Evolutionary conservation across 495 filamentous ascomycete species (phyloP), one percentile per base, ranked within the genome.

Genomic region (Evansstolkia leycettana): DNA sequence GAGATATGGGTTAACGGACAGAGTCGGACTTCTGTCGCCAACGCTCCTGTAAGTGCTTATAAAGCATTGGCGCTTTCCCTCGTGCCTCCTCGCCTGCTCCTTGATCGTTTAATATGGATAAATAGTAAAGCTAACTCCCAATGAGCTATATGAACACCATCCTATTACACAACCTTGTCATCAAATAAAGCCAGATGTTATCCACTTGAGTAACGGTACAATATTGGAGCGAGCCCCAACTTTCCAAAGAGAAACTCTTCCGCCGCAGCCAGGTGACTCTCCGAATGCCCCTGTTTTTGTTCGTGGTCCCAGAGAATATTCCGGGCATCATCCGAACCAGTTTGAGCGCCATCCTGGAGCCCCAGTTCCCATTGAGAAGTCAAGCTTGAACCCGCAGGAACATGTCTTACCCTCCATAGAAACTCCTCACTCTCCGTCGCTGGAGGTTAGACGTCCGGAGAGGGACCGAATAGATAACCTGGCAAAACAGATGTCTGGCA

Each of bases 361-460:
- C 14, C 31, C 39, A n/a, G 36, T 31, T 23, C 34, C 45, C 19
- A 39, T 36, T 35, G 44, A 43, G 33, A 33, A 32, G 37, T 42
- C 50, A 32, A 47, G 26, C 19, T 17, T 31, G 29, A 45, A 46
- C 23, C 43, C 45, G 28, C 55, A 59, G 45, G 56, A 62, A 19
- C 45, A 38, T 28, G 46, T 48, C 24, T 41, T 67, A 7, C 63
- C 63, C 12, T 67, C 63, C 26, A 61, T 67, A 39, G 63, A 67
- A 39, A 41, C 31, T 33, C 40, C 54, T 26, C 37, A 50, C 25
- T 41, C 54, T 12, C 17, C 30, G 12, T 14, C 14, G 6, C 8
- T 25, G 25, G 54, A 60, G 19, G 50, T 30, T 39, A 51, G 49
- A 36, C 45, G 41, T 9, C 30, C 40, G 28, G 55, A 57, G 28